Base-by-base conservation (phyloP, 306 rosid species). In the Sphenostylis stenocarpa region DNA sequence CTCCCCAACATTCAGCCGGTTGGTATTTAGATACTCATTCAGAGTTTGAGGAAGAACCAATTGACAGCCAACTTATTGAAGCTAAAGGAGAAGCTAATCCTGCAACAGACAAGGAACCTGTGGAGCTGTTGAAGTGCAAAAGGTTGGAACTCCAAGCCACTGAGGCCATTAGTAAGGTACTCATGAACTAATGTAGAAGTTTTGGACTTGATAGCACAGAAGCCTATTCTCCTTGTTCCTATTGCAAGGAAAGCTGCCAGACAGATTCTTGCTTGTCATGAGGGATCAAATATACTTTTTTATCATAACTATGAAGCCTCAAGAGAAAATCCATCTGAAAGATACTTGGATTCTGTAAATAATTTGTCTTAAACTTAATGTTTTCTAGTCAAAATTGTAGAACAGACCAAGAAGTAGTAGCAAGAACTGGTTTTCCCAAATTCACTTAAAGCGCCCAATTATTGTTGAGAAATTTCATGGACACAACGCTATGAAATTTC, bases 131-230 rank as follows among this genome's bases (percentile, higher is more conserved):
- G 16, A 88, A 73, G 66, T 10, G 86, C 77, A 79, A 65, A 77
- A 75, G 74, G 74, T 72, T 88, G 83, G 96, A 88, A 84, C 55
- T 67, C 31, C 80, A 81, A 73, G 93, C 96, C 36, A 53, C 66
- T 13, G 88, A 85, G 49, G 83, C 88, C 73, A 80, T 90, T 29
- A 76, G 77, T 44, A 88, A 90, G 92, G 97, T 90, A 80, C 36
- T 72, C 34, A 62, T 75, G 52, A 48, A 21, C 5, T 77, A 45
- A 15, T 44, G 17, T 26, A 28, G 34, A 47, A 13, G 43, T 29
- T 31, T 64, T 52, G 39, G 75, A 15, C 47, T 67, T 53, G 38
- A 55, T 69, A 9, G 55, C 57, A 45, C 16, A 16, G 26, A 75
- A 69, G 44, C 64, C 69, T 57, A 13, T 76, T 41, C 58, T 39